phyloP scores from a whole-genome alignment of 1,284 basidiomycete genomes.

The Apiotrichum siamense region DNA sequence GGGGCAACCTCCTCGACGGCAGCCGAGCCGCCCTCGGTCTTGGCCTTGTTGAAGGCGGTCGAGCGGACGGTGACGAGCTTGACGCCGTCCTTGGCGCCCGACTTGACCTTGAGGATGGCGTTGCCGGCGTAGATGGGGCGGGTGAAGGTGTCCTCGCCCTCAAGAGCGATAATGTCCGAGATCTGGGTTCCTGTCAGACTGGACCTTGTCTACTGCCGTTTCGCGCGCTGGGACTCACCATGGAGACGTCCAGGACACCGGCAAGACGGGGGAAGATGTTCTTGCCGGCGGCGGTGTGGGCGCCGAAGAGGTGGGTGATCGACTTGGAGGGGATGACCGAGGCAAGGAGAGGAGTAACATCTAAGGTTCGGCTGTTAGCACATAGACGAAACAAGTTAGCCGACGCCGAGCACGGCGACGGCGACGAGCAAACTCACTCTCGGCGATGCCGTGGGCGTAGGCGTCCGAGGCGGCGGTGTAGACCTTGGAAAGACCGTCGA shows the following conservation, averaged over 20 bases:
- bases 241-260: slow-evolving; percentile 73
- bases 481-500: slow-evolving; percentile 48
- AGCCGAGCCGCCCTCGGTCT: slow-evolving; percentile 51
- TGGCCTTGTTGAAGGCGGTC: slow-evolving; percentile 83
- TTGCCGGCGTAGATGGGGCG: slow-evolving; percentile 98
- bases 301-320: slow-evolving; percentile 78
- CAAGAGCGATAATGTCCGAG: slow-evolving; percentile 86
- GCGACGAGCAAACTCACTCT: slow-evolving; percentile 44
- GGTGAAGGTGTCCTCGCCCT: slow-evolving; percentile 71
- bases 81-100: slow-evolving; percentile 58
- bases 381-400: background rate
- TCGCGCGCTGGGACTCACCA: slow-evolving; percentile 25
- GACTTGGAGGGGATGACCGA: slow-evolving; percentile 50
- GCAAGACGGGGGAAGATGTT: slow-evolving; percentile 81
- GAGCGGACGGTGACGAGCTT: slow-evolving; percentile 94
- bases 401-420: background rate
- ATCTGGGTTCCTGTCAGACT: slow-evolving; percentile 51
- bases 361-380: slow-evolving; percentile 27
- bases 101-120: slow-evolving; percentile 87
- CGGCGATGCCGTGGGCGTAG: slow-evolving; percentile 48
- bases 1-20: slow-evolving; percentile 62
- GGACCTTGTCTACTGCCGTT: background rate
- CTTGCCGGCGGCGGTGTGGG: slow-evolving; percentile 69
- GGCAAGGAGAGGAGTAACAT: slow-evolving; percentile 53
- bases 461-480: slow-evolving; percentile 47